Base-by-base conservation (phyloP, 78 protist genomes). In the Polysphondylium violaceum region DNA sequence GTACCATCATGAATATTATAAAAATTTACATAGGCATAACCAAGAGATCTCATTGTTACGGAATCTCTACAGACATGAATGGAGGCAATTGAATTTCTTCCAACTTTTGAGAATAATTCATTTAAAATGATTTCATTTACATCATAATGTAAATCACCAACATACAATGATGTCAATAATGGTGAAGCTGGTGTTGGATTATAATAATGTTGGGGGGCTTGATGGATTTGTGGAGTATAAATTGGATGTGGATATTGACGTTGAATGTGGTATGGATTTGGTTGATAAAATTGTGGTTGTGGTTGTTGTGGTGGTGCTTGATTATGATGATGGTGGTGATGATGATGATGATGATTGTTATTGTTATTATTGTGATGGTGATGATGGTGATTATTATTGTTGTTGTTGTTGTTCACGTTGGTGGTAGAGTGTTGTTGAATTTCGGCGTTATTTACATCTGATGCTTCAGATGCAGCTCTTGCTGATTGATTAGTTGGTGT, bases 21-120 rank as follows among this genome's bases (percentile, higher is more conserved):
- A 86, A 95, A 99, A 97, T 98, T 98, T 44, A 99, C 98, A 94
- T 98, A 99, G n/a, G 98, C 98, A 85, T 99, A 98, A 35, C 98
- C 98, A 27, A 98, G 89, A 2, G 98, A 96, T 56, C 96, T 94
- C 35, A 96, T 95, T 1, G 99, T 96, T 61, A 68, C 65, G 16
- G 94, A 73, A 55, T 98, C 99, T 9, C 99, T 96, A 76, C 98
- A 96, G 56, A 99, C 98, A 1, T 97, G 95, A 74, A 97, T 96
- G 40, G 97, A 95, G 5, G 93, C 94, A 64, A 98, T 96, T 27
- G 97, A 93, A 31, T 71, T 71, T 29, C 77, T 35, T 51, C 99
- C 99, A 63, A 96, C 94, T 50, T 78, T 72, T 31, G 78, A 78
- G 94, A 98, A 98, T 31, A 95, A n/a, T 68, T 96, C 99, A 77